Base-by-base conservation (phyloP, 352 stramenopile species). In the Globisporangium paddicum region DNA sequence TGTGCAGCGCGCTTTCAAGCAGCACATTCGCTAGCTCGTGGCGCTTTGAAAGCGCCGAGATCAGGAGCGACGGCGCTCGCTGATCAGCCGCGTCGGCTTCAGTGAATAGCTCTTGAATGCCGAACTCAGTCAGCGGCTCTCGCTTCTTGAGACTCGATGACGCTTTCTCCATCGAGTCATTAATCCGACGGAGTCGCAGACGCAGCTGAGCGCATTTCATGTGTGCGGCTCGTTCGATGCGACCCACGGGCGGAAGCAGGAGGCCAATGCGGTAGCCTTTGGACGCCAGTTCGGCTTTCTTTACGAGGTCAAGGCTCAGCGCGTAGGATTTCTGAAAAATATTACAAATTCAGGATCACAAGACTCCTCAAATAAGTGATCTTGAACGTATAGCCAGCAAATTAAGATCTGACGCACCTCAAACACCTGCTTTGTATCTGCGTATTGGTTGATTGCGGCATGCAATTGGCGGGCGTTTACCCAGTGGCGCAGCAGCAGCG, bases 231-330 rank as follows among this genome's bases (percentile, higher is more conserved):
- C 55, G 56, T 34, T 90, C 80, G 8, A 90, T 64, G 1, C 80
- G 74, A 2, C 74, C 76, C 26, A 90, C 59, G 5, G 80, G 78
- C 1, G 80, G 81, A 11, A 90, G 59, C 18, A 71, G 55, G 18
- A 46, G 28, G 11, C 76, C 76, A 10, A 90, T 63, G 8, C 69
- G 72, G 48, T 84, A 89, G 1, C 78, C 78, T 25, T 73, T 70
- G 42, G 70, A 72, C 8, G 73, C 76, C 26, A 86, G 37, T 51
- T 90, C 81, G 10, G 72, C 77, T 23, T 72, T 77, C 63, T 90
- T 90, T 38, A 89, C 63, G 11, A 84, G 23, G 18, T 69, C 64
- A 34, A 90, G 45, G 57, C 57, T 75, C 8, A 38, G 26, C 23
- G 55, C 51, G 48, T 78, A 90, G 16, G 62, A 52, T 1, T 32